phyloP scores from a whole-genome alignment of 2,329 filamentous ascomycete genomes.

The Alternaria ventricosa region DNA sequence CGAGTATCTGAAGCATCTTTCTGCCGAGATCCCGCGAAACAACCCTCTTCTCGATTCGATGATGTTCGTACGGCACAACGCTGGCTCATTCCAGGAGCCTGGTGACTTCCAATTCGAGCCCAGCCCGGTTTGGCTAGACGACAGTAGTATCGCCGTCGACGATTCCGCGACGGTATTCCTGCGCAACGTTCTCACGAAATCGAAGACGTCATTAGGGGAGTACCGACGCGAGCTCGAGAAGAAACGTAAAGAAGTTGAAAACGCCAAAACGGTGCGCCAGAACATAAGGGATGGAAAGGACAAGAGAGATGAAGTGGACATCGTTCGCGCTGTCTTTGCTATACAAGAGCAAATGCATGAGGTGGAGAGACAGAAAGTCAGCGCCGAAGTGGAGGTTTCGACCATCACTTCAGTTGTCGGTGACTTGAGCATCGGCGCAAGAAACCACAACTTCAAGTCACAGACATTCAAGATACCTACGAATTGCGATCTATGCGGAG shows the following conservation, averaged over 20 bases:
- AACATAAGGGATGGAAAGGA: slow-evolving; percentile 82
- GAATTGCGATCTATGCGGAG: slow-evolving; percentile 95
- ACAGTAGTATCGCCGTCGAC: slow-evolving; percentile 83
- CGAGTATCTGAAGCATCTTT: slow-evolving; percentile 73
- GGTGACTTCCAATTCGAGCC: slow-evolving; percentile 86
- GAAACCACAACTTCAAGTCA: slow-evolving; percentile 97
- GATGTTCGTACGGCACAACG: slow-evolving; percentile 97
- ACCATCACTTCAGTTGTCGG: slow-evolving; percentile 92
- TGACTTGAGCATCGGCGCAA: slow-evolving; percentile 88
- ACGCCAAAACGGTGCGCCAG: slow-evolving; percentile 74
- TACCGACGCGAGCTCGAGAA: slow-evolving; percentile 83
- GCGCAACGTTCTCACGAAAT: slow-evolving; percentile 89
- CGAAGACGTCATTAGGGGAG: slow-evolving; percentile 82
- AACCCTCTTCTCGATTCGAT: slow-evolving; percentile 89
- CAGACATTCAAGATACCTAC: slow-evolving; percentile 99
- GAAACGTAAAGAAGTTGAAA: slow-evolving; percentile 84
- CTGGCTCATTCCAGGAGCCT: slow-evolving; percentile 81
- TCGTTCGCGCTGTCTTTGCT: slow-evolving; percentile 82
- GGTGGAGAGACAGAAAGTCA: slow-evolving; percentile 81
- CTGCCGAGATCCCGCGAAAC: slow-evolving; percentile 85
- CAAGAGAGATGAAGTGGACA: slow-evolving; percentile 84
- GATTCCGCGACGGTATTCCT: slow-evolving; percentile 88
- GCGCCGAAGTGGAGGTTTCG: slow-evolving; percentile 89
- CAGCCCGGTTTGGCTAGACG: slow-evolving; percentile 96
- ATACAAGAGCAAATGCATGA: slow-evolving; percentile 86